A percentile compares a stretch with the other conserved stretches of the same genome.
Evolutionary conservation across 768 basidiomycete species (phyloP).

Genomic region (Phylloporus sp.): DNA sequence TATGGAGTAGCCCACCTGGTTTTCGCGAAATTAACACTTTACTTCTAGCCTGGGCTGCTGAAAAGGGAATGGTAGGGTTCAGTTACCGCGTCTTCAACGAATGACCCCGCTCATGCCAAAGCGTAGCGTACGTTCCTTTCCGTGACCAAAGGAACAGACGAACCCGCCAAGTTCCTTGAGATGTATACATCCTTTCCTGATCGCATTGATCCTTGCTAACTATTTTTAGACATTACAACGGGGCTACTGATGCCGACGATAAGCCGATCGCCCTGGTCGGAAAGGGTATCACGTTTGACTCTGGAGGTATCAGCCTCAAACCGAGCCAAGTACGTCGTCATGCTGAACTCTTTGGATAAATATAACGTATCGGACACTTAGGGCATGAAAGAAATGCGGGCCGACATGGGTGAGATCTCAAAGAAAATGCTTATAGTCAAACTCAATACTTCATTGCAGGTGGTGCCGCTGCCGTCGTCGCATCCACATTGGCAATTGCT

Average conservation of each 20-base stretch:
- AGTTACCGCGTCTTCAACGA: neutral
- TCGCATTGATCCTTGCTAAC: neutral
- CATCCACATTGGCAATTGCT: conserved; percentile 73
- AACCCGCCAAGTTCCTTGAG: conserved; percentile 86
- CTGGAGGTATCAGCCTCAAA: conserved; percentile 85
- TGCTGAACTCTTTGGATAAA: neutral
- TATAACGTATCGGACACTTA: conserved; percentile 22
- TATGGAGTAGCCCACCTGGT: conserved; percentile 23
- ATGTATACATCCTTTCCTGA: conserved; percentile 44
- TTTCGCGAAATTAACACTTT: neutral
- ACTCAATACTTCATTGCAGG: conserved; percentile 33
- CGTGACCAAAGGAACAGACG: conserved; percentile 74
- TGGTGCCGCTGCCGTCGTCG: conserved; percentile 76
- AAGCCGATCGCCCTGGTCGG: conserved; percentile 75
- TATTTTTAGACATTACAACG: conserved; percentile 67
- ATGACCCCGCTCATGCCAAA: neutral
- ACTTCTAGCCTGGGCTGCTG: conserved; percentile 66
- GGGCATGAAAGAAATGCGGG: conserved; percentile 84
- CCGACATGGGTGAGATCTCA: conserved; percentile 69
- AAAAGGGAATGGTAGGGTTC: conserved; percentile 71
- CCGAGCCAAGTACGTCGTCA: conserved; percentile 51
- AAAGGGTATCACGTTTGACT: conserved; percentile 89
- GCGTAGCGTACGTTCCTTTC: conserved; percentile 77
- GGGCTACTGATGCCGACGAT: conserved; percentile 51
- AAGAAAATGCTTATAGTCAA: neutral